phyloP scores from a whole-genome alignment of 768 basidiomycete genomes.

The Pholiota microspora region DNA sequence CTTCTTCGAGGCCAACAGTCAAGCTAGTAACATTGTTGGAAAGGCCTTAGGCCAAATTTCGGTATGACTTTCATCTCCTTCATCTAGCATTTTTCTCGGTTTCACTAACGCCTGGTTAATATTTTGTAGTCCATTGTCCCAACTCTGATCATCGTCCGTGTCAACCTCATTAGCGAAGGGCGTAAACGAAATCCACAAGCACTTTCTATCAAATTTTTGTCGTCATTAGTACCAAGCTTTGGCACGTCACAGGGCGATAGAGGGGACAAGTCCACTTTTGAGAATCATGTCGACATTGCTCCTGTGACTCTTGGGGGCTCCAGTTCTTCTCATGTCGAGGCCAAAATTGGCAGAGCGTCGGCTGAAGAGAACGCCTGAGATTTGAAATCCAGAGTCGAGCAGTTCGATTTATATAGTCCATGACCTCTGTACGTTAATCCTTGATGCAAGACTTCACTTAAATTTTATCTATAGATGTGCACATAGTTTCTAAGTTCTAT shows the following conservation, averaged over 20 bases:
- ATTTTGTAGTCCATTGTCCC: constrained; percentile 5
- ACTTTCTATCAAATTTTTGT: not conserved
- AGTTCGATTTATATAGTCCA: not conserved
- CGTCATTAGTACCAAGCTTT: not conserved
- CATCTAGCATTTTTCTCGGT: not conserved
- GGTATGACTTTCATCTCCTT: not conserved
- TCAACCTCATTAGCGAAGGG: not conserved
- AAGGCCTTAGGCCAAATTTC: constrained; percentile 6
- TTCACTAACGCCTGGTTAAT: not conserved
- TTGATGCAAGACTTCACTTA: not conserved
- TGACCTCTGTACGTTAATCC: not conserved
- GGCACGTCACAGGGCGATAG: not conserved
- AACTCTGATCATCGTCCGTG: constrained; percentile 4
- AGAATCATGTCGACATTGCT: not conserved
- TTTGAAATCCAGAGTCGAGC: not conserved
- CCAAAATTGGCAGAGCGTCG: not conserved
- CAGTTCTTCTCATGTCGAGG: not conserved
- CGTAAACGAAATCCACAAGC: not conserved
- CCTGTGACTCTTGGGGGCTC: not conserved
- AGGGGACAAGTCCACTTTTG: not conserved
- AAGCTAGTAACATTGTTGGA: constrained; percentile 5
- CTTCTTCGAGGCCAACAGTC: constrained; percentile 3
- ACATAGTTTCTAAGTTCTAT: not conserved
- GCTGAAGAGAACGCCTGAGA: not conserved
- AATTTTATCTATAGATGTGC: no score